phyloP scores from a whole-genome alignment of 768 basidiomycete species.

The Xanthoconium purpureum region DNA sequence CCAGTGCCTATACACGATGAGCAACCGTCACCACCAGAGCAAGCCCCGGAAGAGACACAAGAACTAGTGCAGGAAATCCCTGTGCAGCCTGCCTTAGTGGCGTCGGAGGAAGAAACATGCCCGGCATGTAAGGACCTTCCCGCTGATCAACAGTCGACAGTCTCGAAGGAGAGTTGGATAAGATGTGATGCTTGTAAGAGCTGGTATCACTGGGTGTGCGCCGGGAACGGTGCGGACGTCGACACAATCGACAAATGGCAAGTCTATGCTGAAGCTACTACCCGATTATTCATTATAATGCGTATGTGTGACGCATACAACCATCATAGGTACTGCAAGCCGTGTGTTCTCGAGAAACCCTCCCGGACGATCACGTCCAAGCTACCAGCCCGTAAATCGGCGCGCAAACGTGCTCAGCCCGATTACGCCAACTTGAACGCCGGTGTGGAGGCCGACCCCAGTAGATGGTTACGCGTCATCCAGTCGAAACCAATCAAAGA shows the following conservation, averaged over 20 bases:
- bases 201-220: constrained; percentile 86
- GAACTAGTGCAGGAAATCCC: constrained; percentile 12
- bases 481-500: constrained; percentile 61
- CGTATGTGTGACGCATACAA: constrained; percentile 17
- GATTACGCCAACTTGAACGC: constrained; percentile 78
- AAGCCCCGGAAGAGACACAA: constrained; percentile 14
- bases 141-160: constrained; percentile 29
- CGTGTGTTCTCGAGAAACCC: constrained; percentile 59
- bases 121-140: constrained; percentile 49
- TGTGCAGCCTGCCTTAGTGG: constrained; percentile 6
- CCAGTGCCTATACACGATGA: constrained; percentile 25
- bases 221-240: constrained; percentile 60
- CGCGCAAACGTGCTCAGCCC: constrained; percentile 67
- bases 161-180: constrained; percentile 76
- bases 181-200: constrained; percentile 76
- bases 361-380: constrained; percentile 68
- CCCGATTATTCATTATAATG: constrained; percentile 11
- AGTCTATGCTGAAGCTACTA: constrained; percentile 25
- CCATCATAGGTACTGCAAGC: constrained; percentile 60
- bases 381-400: constrained; percentile 76
- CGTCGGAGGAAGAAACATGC: constrained; percentile 37
- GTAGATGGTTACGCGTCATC: constrained; percentile 66
- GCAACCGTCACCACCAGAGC: constrained; percentile 9
- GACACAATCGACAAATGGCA: constrained; percentile 78
- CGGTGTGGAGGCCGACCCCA: constrained; percentile 58